phyloP scores from a whole-genome alignment of 2,329 filamentous ascomycete genomes.

The Ilyonectria destructans region DNA sequence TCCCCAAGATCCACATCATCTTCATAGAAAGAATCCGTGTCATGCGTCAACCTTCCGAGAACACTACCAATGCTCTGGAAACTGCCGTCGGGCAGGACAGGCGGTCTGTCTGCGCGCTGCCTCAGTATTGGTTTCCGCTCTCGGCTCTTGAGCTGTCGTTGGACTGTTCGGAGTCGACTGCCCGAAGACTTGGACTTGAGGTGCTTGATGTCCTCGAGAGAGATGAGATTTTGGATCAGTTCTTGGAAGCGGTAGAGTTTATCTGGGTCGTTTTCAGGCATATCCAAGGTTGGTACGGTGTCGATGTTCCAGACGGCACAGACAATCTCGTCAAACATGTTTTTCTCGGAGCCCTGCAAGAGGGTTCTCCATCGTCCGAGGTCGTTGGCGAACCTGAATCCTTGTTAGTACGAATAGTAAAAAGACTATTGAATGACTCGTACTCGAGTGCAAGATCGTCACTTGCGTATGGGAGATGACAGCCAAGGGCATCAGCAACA shows the following conservation, averaged over 20 bases:
- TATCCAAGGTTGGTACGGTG: neutral
- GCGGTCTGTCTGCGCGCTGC: neutral
- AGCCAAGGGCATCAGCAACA: constrained; percentile 43
- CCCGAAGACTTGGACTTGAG: constrained; percentile 26
- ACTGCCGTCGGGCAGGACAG: constrained; percentile 12
- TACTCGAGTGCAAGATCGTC: constrained; percentile 33
- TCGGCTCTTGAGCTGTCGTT: constrained; percentile 35
- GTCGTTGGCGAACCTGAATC: constrained; percentile 46
- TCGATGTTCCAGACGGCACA: constrained; percentile 43
- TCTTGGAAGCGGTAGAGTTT: constrained; percentile 40
- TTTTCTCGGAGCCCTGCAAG: constrained; percentile 33
- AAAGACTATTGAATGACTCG: neutral
- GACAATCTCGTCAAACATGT: constrained; percentile 46
- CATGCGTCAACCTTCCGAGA: constrained; percentile 23
- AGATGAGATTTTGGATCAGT: constrained; percentile 45
- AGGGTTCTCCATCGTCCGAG: constrained; percentile 47
- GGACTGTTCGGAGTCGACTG: constrained; percentile 35
- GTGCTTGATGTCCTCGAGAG: constrained; percentile 22
- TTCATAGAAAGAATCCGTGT: constrained; percentile 29
- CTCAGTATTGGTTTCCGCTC: constrained; percentile 9
- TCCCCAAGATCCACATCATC: constrained; percentile 29
- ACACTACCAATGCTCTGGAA: constrained; percentile 21
- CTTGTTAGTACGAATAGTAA: constrained; percentile 17
- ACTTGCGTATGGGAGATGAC: constrained; percentile 24
- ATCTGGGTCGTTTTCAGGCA: constrained; percentile 11